Percentiles rank a stretch among this genome's conserved stretches.
Conservation (phyloP, 2,329 filamentous ascomycete species). For the Meredithiella fracta region DNA sequence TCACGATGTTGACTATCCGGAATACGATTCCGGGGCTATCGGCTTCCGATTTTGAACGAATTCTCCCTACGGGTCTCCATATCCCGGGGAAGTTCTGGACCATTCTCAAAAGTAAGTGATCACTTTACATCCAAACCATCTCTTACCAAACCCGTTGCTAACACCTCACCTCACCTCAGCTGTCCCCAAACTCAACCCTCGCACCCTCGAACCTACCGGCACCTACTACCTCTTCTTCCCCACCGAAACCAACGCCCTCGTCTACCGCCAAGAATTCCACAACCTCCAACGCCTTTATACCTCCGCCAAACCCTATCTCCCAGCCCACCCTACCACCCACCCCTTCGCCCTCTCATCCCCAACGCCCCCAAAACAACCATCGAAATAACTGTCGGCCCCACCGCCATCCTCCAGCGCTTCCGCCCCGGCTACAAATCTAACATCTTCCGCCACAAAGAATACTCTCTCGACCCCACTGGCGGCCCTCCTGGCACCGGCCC, state of each 20-base stretch:
- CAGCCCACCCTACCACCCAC: constrained; percentile 27
- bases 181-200: constrained; percentile 46
- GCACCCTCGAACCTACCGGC: constrained; percentile 45
- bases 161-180: constrained; percentile 24
- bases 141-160: neutral
- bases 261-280: constrained; percentile 34
- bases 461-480: constrained; percentile 6
- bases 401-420: constrained; percentile 12
- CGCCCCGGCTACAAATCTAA: constrained; percentile 13
- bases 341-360: constrained; percentile 11
- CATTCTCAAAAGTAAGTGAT: constrained; percentile 35
- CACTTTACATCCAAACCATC: neutral
- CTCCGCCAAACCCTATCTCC: constrained; percentile 21
- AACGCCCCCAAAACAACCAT: constrained; percentile 12
- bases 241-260: constrained; percentile 37
- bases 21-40: constrained; percentile 42
- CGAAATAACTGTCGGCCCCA: constrained; percentile 12
- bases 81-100: constrained; percentile 52
- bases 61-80: constrained; percentile 44
- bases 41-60: constrained; percentile 54
- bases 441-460: constrained; percentile 12
- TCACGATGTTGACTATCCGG: constrained; percentile 36
- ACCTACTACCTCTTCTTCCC: constrained; percentile 57
- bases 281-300: constrained; percentile 22
- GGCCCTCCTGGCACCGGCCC: neutral